Base-by-base conservation (phyloP, 148 eudicot genomes). In the Agrostemma githago region DNA sequence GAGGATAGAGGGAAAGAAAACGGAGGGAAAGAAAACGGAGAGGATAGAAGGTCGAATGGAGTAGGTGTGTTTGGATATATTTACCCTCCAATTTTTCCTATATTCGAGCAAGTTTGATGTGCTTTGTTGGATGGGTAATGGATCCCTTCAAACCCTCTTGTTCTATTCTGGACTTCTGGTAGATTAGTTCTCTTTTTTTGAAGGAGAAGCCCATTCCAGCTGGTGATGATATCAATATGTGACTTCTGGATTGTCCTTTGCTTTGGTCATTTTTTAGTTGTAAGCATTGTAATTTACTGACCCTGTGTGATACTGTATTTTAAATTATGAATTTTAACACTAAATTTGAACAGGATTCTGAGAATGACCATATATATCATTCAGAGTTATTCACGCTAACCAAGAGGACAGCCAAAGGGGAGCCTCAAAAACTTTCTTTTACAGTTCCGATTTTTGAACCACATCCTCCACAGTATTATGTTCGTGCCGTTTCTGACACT, bases 381-480 rank as follows among this genome's bases (percentile, higher is more conserved):
- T 92, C 99, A 0, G 99, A 95, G 86, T 89, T 90, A 42, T 95
- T 95, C 78, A 84, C 97, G 26, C 74, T 95, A 74, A 86, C 99
- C 48, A 95, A 95, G 85, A 76, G 85, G 71, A 82, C 86, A 84
- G 97, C 97, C 48, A 92, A 76, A 77, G 89, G 86, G 53, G 99
- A 90, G 76, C 89, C 99, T 41, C 97, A 89, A 77, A 95, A 95
- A 82, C 89, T 95, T 71, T 84, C 99, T 38, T 95, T 95, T 78
- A 92, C 96, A 5, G 96, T 92, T 77, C 99, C 99, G 56, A 95
- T 95, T 80, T 95, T 95, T 73, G 99, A 95, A 80, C 99, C 99
- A 72, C 99, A 95, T 89, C 99, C 99, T 56, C 88, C 99, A 67
- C 99, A 95, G 57, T 95, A 95, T 74, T 89, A 87, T 72, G 88